Conservation (phyloP, 2,329 filamentous ascomycete species). For the Rhynchosporium secalis region DNA sequence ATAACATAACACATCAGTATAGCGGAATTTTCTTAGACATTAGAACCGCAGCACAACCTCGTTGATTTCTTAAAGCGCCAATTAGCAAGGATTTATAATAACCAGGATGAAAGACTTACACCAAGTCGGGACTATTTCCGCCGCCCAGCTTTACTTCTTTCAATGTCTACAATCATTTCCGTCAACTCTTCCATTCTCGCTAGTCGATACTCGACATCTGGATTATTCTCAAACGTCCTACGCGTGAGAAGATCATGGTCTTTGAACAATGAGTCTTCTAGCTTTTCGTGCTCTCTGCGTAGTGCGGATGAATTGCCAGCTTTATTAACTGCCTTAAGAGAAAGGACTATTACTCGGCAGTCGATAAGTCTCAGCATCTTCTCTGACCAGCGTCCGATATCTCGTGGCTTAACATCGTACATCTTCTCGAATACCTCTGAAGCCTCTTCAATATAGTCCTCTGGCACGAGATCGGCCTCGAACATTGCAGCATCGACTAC, state of each 20-base stretch:
- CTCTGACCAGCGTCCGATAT: background rate
- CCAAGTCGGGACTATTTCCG: background rate
- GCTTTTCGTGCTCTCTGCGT: background rate
- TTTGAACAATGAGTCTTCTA: background rate
- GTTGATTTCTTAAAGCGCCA: no score
- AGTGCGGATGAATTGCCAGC: background rate
- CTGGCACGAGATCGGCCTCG: constrained; percentile 1
- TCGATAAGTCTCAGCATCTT: background rate
- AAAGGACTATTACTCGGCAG: constrained; percentile 3
- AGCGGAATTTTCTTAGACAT: no score
- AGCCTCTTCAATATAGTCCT: background rate
- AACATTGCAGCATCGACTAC: constrained; percentile 18
- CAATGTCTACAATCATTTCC: background rate
- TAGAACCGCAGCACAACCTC: no score
- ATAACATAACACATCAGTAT: no score
- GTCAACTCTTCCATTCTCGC: background rate
- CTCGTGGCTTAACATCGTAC: background rate
- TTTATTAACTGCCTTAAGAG: constrained; percentile 11
- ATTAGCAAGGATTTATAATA: no score
- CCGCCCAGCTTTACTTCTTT: background rate
- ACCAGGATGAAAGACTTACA: background rate
- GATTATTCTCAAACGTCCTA: background rate
- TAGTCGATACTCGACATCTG: background rate
- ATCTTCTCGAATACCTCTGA: background rate
- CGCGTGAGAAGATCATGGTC: background rate